Evolutionary conservation across 179 eudicot genomes (phyloP), one percentile per base, ranked within the genome.

Genomic region (Vitellaria paradoxa): DNA sequence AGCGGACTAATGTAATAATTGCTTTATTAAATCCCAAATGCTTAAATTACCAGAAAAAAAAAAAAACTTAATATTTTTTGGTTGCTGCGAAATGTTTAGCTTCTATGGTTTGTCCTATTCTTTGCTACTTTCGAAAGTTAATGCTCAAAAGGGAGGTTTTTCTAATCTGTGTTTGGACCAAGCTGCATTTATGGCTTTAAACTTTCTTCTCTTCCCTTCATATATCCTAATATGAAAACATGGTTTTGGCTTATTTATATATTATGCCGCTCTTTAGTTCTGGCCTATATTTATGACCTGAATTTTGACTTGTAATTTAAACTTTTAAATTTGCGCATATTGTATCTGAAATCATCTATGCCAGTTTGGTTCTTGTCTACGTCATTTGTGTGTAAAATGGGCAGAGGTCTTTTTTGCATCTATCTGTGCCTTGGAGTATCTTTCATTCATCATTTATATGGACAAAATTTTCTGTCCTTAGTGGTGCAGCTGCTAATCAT

Each of bases 381-480:
- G 21, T 26, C 47, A 26, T 11, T 50, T 49, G 8, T 64, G 30
- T 23, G 46, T 14, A 12, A 74, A 23, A 24, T 14, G 53, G 14
- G 52, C 24, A 26, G 30, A 62, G 5, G 24, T 59, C 42, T 49
- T 4, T 2, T 14, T 61, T 46, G 20, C n/a, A 12, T 59, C 9
- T 40, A 26, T 26, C 47, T n/a, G 53, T 60, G 26, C 40, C 30
- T 40, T 21, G 7, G 7, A 60, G 21, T 12, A 20, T 57, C 40
- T 73, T 73, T 61, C 20, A 11, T 49, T 56, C 11, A 6, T 73
- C 42, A 47, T 74, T 74, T 62, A 24, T 63, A 45, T 45, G 62
- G 55, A 18, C 17, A 37, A 64, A 18, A 26, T 24, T 64, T 23
- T 75, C 62, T 15, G 11, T 40, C 15, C 15, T 21, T 5, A 40